Conservation (phyloP, 1,284 basidiomycete genomes). For the Pascua guehoae region DNA sequence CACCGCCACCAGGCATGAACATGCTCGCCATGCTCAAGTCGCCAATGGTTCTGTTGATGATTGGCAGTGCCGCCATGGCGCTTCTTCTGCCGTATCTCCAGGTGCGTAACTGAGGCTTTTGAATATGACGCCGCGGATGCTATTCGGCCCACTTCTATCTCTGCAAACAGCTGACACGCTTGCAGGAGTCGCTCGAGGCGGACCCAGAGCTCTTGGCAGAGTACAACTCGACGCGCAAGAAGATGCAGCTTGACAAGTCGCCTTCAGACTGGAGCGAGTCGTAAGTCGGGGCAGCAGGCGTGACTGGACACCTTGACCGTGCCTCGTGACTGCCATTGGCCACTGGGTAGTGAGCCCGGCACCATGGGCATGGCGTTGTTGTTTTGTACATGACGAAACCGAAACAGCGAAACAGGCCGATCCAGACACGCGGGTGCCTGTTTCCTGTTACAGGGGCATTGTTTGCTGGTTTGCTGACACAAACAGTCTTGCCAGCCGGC, state of each 20-base stretch:
- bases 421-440: not conserved
- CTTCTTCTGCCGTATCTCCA: slow-evolving; percentile 75
- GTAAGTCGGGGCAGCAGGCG: slow-evolving; percentile 25
- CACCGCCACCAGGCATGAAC: slow-evolving; percentile 65
- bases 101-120: slow-evolving; percentile 51
- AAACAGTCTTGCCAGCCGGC: no score
- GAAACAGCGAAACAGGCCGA: not conserved
- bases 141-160: not conserved
- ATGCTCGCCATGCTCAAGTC: slow-evolving; percentile 72
- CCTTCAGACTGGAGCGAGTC: slow-evolving; percentile 47
- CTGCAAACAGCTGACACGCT: not conserved
- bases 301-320: not conserved
- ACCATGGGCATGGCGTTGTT: not conserved
- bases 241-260: slow-evolving; percentile 57
- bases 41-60: slow-evolving; percentile 84
- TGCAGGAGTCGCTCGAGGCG: slow-evolving; percentile 63
- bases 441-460: no score
- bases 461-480: no score
- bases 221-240: slow-evolving; percentile 64
- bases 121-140: not conserved
- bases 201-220: slow-evolving; percentile 73
- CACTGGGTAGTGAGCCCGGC: no score
- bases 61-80: slow-evolving; percentile 65
- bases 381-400: not conserved
- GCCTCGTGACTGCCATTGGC: not conserved